phyloP scores from a whole-genome alignment of 192 early-diverging fungal genomes.

The Rhizoclosmatium sp. region DNA sequence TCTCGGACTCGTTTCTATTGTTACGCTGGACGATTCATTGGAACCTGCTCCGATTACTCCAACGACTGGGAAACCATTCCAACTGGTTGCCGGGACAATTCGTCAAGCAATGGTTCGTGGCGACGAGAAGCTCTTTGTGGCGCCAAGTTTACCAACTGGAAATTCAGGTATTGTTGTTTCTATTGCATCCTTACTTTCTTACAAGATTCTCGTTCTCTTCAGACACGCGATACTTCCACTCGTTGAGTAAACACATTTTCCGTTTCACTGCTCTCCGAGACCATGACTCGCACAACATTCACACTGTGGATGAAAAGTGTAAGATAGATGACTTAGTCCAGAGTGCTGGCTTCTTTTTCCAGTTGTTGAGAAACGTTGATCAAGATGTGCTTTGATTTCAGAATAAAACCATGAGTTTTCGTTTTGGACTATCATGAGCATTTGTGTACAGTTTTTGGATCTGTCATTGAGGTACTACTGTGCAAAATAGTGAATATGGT shows the following conservation, averaged over 20 bases:
- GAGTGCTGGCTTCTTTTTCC: conserved; percentile 42
- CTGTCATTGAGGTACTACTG: too few species aligned
- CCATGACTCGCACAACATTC: conserved; percentile 31
- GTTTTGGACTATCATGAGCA: too few species aligned
- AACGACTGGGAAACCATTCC: conserved; percentile 10
- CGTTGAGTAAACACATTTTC: neutral
- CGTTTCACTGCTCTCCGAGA: conserved; percentile 41
- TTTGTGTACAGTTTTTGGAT: too few species aligned
- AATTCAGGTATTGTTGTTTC: conserved; percentile 39
- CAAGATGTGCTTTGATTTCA: conserved; percentile 14
- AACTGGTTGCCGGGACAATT: conserved; percentile 41
- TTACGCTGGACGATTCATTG: conserved; percentile 29
- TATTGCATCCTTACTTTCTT: neutral
- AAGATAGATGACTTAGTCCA: conserved; percentile 32
- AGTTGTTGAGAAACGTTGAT: conserved; percentile 42
- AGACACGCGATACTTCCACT: conserved; percentile 38
- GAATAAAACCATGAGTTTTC: too few species aligned
- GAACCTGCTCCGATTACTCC: conserved; percentile 44
- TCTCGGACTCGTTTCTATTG: neutral
- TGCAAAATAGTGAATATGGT: neutral
- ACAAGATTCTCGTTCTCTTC: neutral
- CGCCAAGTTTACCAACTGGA: conserved; percentile 38
- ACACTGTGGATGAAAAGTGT: conserved; percentile 50
- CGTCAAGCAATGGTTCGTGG: conserved; percentile 25
- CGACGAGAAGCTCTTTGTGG: conserved; percentile 37